Conservation (phyloP, 2,329 filamentous ascomycete species). For the Blastomyces percursus region DNA sequence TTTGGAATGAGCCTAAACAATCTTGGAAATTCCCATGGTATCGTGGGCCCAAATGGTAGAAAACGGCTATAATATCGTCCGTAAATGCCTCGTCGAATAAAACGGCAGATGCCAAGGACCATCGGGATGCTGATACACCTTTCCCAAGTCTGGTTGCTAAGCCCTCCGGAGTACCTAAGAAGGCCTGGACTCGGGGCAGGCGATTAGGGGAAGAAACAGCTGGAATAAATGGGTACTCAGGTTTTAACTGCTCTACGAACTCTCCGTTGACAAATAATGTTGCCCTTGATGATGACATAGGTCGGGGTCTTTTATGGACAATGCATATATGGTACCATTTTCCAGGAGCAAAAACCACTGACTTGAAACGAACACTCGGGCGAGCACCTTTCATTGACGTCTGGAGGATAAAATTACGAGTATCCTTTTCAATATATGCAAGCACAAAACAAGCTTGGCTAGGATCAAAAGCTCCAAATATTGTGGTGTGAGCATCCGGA, state of each 20-base stretch:
- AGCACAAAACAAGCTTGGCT: slow-evolving; percentile 89
- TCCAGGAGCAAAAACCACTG: slow-evolving; percentile 60
- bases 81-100: slow-evolving; percentile 79
- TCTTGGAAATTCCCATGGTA: slow-evolving; percentile 98
- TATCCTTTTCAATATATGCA: slow-evolving; percentile 87
- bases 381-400: slow-evolving; percentile 78
- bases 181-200: slow-evolving; percentile 63
- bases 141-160: slow-evolving; percentile 65
- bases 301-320: slow-evolving; percentile 68
- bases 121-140: slow-evolving; percentile 63
- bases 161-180: slow-evolving; percentile 83
- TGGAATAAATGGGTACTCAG: slow-evolving; percentile 72
- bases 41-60: slow-evolving; percentile 76
- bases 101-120: slow-evolving; percentile 84
- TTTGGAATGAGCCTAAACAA: slow-evolving; percentile 88
- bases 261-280: slow-evolving; percentile 87
- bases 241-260: slow-evolving; percentile 84
- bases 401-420: slow-evolving; percentile 86
- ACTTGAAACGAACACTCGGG: slow-evolving; percentile 90
- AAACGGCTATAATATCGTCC: slow-evolving; percentile 84
- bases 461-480: slow-evolving; percentile 89
- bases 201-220: slow-evolving; percentile 47
- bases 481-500: slow-evolving; percentile 71
- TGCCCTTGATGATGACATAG: slow-evolving; percentile 66
- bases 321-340: slow-evolving; percentile 91